Evolutionary conservation across 1,139 yeast species (phyloP), one percentile per base, ranked within the genome.

Genomic region (Sugiyamaella pinicola): DNA sequence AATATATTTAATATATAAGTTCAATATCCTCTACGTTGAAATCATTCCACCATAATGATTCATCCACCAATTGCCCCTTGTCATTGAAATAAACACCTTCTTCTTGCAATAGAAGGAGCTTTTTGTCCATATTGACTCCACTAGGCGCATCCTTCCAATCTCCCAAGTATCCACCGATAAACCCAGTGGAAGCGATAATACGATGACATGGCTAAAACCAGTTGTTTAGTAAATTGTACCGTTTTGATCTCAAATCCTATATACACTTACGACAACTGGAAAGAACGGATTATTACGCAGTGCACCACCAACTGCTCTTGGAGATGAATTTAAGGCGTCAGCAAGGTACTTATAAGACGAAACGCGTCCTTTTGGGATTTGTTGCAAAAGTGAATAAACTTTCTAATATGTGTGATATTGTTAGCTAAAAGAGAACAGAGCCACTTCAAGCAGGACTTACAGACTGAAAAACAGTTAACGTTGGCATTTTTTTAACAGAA

Each of bases 71-170:
- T 26, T 31, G 29, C n/a, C 54, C 50, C 15, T 40, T 39, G 13
- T 42, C 47, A 29, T 46, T 47, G 28, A 51, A 51, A 12, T 9
- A 24, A 1, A 45, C 47, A 2, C 54, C 54, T 40, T 51, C 54
- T n/a, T 39, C 37, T 18, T 24, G 21, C 19, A 51, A 33, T 15
- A 51, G 28, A 3, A 19, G 39, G 8, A 45, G 28, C 22, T 51
- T 51, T 17, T 15, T 45, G 6, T 21, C 35, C 10, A 31, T n/a
- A 47, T 51, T 51, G 17, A 38, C 13, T 31, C 54, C 54, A 33
- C 54, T 51, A 12, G 54, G 54, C n/a, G 40, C 54, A 13, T 40
- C 38, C n/a, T 21, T 15, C 54, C 54, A 51, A 34, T 51, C 54
- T n/a, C 54, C 54, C 38, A 19, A 33, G 19, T 24, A 51, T 3